A percentile compares a stretch with the other conserved stretches of the same genome.
Evolutionary conservation across 306 rosid species (phyloP).

Genomic region (Senna siamea): DNA sequence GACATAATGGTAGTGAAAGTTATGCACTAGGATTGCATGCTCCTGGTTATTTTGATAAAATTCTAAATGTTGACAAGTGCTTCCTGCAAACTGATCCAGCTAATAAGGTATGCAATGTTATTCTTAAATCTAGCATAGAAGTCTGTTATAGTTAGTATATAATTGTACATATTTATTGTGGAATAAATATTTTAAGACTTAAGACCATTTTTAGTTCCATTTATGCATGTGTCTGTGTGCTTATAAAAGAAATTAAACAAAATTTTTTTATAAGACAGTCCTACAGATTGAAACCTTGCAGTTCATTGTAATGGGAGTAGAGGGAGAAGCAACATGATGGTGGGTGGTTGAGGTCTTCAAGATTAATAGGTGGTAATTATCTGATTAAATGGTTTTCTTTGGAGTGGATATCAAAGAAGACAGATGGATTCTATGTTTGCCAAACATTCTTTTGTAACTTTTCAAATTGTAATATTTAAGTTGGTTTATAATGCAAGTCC

Average conservation of each 20-base stretch:
- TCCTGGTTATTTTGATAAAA: slow-evolving; percentile 83
- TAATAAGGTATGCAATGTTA: slow-evolving; percentile 57
- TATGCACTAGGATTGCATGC: slow-evolving; percentile 84
- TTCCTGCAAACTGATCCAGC: slow-evolving; percentile 81
- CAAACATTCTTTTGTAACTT: not conserved
- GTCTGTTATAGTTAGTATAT: not conserved
- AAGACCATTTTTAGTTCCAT: not conserved
- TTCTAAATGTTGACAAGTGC: slow-evolving; percentile 77
- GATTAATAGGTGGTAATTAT: not conserved
- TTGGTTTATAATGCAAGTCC: not conserved
- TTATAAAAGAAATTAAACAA: not conserved
- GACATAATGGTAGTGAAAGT: slow-evolving; percentile 45
- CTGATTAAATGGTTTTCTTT: not conserved
- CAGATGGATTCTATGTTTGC: not conserved
- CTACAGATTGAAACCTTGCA: not conserved
- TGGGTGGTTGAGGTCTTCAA: not conserved
- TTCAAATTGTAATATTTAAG: not conserved
- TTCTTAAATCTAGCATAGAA: not conserved
- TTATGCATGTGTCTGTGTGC: not conserved
- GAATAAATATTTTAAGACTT: slow-evolving; percentile 2
- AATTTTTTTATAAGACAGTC: not conserved
- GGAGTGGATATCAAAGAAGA: not conserved
- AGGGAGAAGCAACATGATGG: not conserved
- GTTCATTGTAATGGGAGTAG: not conserved
- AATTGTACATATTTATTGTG: not conserved